Evolutionary conservation across 495 filamentous ascomycete species (phyloP), one percentile per base, ranked within the genome.

Genomic region (Pyrenula massariospora): DNA sequence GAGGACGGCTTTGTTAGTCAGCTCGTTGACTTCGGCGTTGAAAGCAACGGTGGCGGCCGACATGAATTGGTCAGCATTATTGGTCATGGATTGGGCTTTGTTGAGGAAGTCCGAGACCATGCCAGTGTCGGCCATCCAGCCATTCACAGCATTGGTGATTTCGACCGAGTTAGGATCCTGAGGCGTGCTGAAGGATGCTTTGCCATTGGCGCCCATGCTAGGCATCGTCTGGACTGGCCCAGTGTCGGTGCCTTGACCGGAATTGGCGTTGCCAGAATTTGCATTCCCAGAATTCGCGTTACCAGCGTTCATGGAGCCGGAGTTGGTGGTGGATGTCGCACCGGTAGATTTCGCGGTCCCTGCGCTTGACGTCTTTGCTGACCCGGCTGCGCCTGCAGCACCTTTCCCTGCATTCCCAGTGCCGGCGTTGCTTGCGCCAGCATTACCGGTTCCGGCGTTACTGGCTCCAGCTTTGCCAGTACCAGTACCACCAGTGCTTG

Each of bases 401-500:
- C 31, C 31, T 23, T 50, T 22, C 23, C 21, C 25, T 19, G 25
- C 58, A 59, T 56, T 48, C 21, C 58, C 59, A 49, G 31, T 22
- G 24, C 48, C 58, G 10, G 54, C 52, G 25, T 61, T 58, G 11
- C 31, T 42, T 22, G 51, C 22, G 50, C 23, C 25, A 22, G 25
- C 58, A 59, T 56, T 48, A 24, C 58, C 59, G 31, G 31, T 22
- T 31, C 48, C 58, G 10, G 54, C 52, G 25, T 61, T 58, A 10
- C 31, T 42, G 24, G 51, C 22, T 22, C 23, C 25, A 22, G 25
- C 58, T 53, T 56, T 48, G 21, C 58, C 59, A 49, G 31, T 25
- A 22, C 36, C 24, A 42, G 47, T 22, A 15, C 42, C 48, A 22
- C 36, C 24, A 42, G 47, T 22, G 19, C 42, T 22, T 12, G 50